Evolutionary conservation across 352 stramenopile species (phyloP).

Genomic region (Hyaloperonospora brassicae): DNA sequence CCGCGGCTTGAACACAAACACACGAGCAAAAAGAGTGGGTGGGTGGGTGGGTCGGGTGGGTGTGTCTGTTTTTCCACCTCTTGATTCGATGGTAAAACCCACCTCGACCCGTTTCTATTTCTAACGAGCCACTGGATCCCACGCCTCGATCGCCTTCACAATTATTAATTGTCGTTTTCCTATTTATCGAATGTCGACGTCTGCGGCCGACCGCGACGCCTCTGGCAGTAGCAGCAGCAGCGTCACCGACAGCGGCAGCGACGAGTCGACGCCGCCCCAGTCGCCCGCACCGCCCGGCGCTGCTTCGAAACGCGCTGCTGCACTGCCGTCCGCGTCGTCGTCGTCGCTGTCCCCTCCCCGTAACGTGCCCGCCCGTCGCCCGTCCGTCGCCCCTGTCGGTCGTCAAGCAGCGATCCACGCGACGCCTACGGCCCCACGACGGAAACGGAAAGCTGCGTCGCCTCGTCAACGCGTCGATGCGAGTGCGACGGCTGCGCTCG

Average conservation of each 20-base stretch:
- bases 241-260: slow-evolving; percentile 26
- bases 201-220: slow-evolving; percentile 16
- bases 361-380: slow-evolving; percentile 23
- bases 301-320: slow-evolving; percentile 2
- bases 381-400: slow-evolving; percentile 28
- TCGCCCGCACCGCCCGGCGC: slow-evolving; percentile 15
- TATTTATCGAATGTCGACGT: background rate
- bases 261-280: slow-evolving; percentile 20
- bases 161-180: too few relatives aligned
- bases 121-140: too few relatives aligned
- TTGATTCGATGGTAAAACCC: too few relatives aligned
- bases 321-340: slow-evolving; percentile 11
- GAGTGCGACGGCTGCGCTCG: slow-evolving; percentile 10
- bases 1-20: slow-evolving; percentile 3
- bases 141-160: too few relatives aligned
- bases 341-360: slow-evolving; percentile 24
- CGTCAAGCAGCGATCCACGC: slow-evolving; percentile 36
- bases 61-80: too few relatives aligned
- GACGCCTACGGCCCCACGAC: slow-evolving; percentile 27
- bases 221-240: slow-evolving; percentile 27
- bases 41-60: too few relatives aligned
- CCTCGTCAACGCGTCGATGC: slow-evolving; percentile 17
- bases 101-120: too few relatives aligned
- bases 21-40: too few relatives aligned
- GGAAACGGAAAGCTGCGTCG: slow-evolving; percentile 28